Conservation (phyloP, 148 eudicot species). For the Vaccinium myrtillus region DNA sequence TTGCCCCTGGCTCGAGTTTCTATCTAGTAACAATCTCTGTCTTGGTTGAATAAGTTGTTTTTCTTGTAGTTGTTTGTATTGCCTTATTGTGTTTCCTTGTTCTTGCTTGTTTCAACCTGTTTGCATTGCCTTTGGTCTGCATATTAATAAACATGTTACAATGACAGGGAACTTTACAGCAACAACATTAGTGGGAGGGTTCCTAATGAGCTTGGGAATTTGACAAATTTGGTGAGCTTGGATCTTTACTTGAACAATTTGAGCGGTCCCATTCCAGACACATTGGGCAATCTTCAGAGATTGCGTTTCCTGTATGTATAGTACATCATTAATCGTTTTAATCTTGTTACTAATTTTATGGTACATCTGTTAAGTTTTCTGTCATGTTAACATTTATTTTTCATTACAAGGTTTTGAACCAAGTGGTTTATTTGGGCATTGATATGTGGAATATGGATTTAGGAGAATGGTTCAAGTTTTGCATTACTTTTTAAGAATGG, state of each 20-base stretch:
- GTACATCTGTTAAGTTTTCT: neutral
- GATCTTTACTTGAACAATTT: slow-evolving; percentile 77
- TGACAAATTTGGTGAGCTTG: slow-evolving; percentile 81
- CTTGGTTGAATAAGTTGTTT: slow-evolving; percentile 2
- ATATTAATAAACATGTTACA: slow-evolving; percentile 7
- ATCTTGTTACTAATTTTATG: neutral
- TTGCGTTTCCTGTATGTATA: slow-evolving; percentile 72
- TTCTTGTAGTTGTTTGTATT: neutral
- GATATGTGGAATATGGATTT: neutral
- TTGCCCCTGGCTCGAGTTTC: neutral
- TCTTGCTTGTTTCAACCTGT: neutral
- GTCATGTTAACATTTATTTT: neutral
- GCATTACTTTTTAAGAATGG: neutral
- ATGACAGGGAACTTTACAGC: slow-evolving; percentile 77
- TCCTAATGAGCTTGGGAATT: slow-evolving; percentile 74
- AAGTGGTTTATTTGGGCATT: slow-evolving; percentile 3
- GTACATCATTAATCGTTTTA: slow-evolving; percentile 13
- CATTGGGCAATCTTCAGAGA: slow-evolving; percentile 63
- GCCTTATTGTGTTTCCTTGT: neutral
- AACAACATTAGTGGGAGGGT: slow-evolving; percentile 72
- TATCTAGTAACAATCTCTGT: neutral
- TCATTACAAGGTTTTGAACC: neutral
- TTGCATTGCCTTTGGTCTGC: slow-evolving; percentile 4
- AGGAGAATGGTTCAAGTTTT: neutral
- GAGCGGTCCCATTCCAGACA: slow-evolving; percentile 62